These are phyloP conservation scores for Mortierella sp. DNA, from an alignment of 371 early-diverging fungal species.

Conservation along the genomic window DNA sequence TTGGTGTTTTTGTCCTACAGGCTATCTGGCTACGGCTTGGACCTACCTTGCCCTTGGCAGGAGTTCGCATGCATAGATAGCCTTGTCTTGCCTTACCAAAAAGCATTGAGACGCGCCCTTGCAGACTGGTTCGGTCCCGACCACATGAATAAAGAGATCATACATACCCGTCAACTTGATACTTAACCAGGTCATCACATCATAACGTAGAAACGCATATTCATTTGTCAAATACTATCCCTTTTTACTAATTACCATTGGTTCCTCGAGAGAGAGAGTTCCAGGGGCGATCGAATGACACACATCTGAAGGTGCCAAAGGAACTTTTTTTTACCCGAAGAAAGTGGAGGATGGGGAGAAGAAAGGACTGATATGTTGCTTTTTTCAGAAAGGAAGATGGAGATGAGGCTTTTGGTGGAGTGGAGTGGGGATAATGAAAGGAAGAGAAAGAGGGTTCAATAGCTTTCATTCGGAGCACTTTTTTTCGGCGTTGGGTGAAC, in stretches of 20 bases:
- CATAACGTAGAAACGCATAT: background rate
- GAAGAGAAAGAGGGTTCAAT: background rate
- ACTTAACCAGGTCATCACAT: background rate
- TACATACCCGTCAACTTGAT: conserved; percentile 14
- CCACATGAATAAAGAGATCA: background rate
- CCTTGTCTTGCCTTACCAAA: background rate
- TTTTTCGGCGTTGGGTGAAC: background rate
- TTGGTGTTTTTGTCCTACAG: background rate
- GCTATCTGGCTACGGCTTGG: background rate
- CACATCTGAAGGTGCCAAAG: background rate
- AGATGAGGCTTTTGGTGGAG: background rate
- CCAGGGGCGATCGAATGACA: conserved; percentile 10
- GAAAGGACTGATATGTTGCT: conserved; percentile 1
- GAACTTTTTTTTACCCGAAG: conserved; percentile 1
- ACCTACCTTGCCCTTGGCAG: conserved; percentile 5
- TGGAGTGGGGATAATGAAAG: background rate
- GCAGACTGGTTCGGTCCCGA: background rate
- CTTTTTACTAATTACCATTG: conserved; percentile 12
- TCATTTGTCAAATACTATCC: conserved; percentile 11
- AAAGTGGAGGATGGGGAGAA: background rate
- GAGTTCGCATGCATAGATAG: background rate
- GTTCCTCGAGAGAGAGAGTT: conserved; percentile 6
- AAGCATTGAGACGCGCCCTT: background rate
- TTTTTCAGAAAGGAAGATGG: background rate
- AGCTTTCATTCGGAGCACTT: background rate